phyloP scores from a whole-genome alignment of 257 asterid genomes.

The Solanum tacnaense region DNA sequence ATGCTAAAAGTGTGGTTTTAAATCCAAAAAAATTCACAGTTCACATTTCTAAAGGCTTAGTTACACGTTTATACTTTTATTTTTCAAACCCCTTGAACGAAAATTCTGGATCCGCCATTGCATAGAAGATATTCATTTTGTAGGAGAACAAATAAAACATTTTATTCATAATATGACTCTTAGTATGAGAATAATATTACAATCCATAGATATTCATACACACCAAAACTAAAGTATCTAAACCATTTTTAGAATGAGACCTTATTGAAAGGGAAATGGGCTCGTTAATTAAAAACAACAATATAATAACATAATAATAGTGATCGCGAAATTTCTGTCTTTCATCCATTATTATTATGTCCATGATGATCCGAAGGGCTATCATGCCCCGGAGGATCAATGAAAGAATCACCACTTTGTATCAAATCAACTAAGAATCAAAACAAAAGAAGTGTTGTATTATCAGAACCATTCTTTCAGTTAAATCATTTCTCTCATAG shows the following conservation, averaged over 20 bases:
- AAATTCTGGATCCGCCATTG: too few species aligned
- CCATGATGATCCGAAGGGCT: not conserved
- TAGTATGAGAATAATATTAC: not conserved
- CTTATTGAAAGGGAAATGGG: not conserved
- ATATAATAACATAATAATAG: not conserved
- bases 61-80: too few species aligned
- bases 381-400: fast-evolving
- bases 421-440: not conserved
- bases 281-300: not conserved
- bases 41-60: too few species aligned
- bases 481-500: not conserved
- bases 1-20: too few species aligned
- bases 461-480: not conserved
- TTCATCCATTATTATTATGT: too few species aligned
- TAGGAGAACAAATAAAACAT: too few species aligned
- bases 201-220: not conserved
- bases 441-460: not conserved
- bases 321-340: too few species aligned
- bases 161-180: too few species aligned
- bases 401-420: fast-evolving
- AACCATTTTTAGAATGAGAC: not conserved
- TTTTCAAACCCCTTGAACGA: too few species aligned
- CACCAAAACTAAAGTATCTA: not conserved
- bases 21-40: too few species aligned
- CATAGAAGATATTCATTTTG: too few species aligned